A percentile compares a stretch with the other conserved stretches of the same genome.
These are phyloP conservation scores for Lepidopterella palustris DNA, from an alignment of 495 filamentous ascomycete genomes.

Conservation along the genomic window DNA sequence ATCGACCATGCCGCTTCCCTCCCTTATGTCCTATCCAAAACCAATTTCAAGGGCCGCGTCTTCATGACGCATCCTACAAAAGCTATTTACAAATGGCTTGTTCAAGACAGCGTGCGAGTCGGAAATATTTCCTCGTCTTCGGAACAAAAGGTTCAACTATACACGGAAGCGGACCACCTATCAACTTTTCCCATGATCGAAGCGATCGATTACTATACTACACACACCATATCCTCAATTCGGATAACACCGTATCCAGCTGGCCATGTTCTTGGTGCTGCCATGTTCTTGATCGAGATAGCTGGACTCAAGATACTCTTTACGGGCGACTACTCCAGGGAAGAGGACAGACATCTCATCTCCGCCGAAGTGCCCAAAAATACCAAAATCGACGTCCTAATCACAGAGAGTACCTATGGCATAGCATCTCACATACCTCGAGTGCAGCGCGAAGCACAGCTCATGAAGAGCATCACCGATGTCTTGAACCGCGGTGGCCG, in stretches of 20 bases:
- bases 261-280: conserved; percentile 94
- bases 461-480: conserved; percentile 90
- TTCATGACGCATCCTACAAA: conserved; percentile 99
- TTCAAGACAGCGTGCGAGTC: conserved; percentile 91
- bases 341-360: conserved; percentile 89
- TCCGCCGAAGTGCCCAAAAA: conserved; percentile 80
- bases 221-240: conserved; percentile 91
- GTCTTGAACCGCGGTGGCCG: conserved; percentile 87
- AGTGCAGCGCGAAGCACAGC: conserved; percentile 77
- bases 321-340: conserved; percentile 92
- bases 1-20: conserved; percentile 94
- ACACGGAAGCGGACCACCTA: conserved; percentile 89
- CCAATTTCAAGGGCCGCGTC: conserved; percentile 90
- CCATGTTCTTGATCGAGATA: conserved; percentile 97
- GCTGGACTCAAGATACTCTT: conserved; percentile 93
- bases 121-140: conserved; percentile 69
- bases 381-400: conserved; percentile 87
- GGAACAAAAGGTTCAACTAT: conserved; percentile 69
- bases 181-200: conserved; percentile 89
- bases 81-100: conserved; percentile 99
- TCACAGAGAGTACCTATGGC: conserved; percentile 95
- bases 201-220: conserved; percentile 96
- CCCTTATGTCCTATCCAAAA: conserved; percentile 95
- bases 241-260: conserved; percentile 95
- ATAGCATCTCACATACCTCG: conserved; percentile 86